A percentile compares a stretch with the other conserved stretches of the same genome.
Evolutionary conservation across 345 rosid genomes (phyloP).

Genomic region (Citrus australasica): DNA sequence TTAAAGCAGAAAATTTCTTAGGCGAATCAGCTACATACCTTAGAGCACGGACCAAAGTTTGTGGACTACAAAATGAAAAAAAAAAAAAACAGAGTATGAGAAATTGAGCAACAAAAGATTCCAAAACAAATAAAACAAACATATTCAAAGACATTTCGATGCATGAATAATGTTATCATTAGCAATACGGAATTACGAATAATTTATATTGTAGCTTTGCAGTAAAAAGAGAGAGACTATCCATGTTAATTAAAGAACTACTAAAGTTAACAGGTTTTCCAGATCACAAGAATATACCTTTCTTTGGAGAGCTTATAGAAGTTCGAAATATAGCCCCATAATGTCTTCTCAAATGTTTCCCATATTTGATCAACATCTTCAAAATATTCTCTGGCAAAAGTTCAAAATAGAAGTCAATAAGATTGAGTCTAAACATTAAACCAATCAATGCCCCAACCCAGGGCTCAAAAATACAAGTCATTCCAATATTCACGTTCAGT

Average conservation of each 20-base stretch:
- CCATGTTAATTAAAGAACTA: slow-evolving; percentile 12
- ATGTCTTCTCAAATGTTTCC: slow-evolving; percentile 96
- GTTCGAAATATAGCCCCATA: slow-evolving; percentile 86
- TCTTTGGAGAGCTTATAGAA: slow-evolving; percentile 90
- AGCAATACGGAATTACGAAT: not conserved
- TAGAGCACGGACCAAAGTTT: slow-evolving; percentile 94
- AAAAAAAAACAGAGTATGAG: slow-evolving; percentile 5
- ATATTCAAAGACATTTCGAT: not conserved
- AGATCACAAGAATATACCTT: slow-evolving; percentile 47
- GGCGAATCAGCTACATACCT: slow-evolving; percentile 50
- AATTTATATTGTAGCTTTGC: not conserved
- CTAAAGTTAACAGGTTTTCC: not conserved
- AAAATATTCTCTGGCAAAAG: slow-evolving; percentile 77
- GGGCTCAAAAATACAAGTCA: not conserved
- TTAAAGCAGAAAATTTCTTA: not conserved
- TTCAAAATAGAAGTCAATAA: slow-evolving; percentile 12
- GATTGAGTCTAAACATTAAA: slow-evolving; percentile 10
- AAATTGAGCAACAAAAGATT: not conserved
- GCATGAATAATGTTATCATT: not conserved
- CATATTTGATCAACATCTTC: slow-evolving; percentile 96
- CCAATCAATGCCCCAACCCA: slow-evolving; percentile 1
- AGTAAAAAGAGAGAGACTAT: not conserved
- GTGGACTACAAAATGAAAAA: slow-evolving; percentile 73
- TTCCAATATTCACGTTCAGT: not conserved
- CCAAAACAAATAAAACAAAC: not conserved